Evolutionary conservation across 2,329 filamentous ascomycete genomes (phyloP).

Genomic region (Xylaria sp.): DNA sequence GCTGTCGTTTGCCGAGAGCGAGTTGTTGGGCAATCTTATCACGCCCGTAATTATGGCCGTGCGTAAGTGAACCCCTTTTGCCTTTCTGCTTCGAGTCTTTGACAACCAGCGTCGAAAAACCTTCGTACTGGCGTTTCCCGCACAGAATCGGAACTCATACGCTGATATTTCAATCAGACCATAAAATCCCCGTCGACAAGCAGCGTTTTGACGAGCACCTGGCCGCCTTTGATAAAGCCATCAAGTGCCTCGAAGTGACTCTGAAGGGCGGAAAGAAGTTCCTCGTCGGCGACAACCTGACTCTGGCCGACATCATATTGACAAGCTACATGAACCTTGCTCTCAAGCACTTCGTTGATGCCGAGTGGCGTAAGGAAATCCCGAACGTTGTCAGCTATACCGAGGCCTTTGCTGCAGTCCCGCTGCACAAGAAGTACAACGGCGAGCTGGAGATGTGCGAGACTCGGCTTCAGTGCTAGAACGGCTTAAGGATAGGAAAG

Average conservation of each 20-base stretch:
- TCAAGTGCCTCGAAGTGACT: conserved; percentile 30
- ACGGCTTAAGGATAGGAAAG: background rate
- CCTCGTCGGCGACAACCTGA: conserved; percentile 36
- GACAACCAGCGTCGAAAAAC: too few relatives aligned
- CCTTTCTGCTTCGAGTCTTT: background rate
- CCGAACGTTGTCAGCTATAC: conserved; percentile 33
- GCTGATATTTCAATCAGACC: conserved; percentile 19
- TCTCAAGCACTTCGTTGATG: conserved; percentile 30
- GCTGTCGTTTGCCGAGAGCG: conserved; percentile 39
- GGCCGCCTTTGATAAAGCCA: conserved; percentile 26
- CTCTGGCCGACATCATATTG: conserved; percentile 37
- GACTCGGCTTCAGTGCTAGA: conserved; percentile 9
- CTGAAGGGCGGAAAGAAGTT: conserved; percentile 34
- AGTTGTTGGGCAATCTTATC: conserved; percentile 19
- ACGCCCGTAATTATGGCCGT: conserved; percentile 8
- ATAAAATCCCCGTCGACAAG: conserved; percentile 23
- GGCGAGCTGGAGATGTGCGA: conserved; percentile 32
- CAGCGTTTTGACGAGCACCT: conserved; percentile 20
- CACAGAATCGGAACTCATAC: background rate
- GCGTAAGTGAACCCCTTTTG: conserved; percentile 5
- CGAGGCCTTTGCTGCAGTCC: conserved; percentile 28
- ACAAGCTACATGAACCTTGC: conserved; percentile 25
- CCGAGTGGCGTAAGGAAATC: conserved; percentile 33
- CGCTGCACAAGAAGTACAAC: conserved; percentile 33
- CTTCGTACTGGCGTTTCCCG: background rate